Evolutionary conservation across 768 basidiomycete genomes (phyloP).

Genomic region (Ramaria sp.): DNA sequence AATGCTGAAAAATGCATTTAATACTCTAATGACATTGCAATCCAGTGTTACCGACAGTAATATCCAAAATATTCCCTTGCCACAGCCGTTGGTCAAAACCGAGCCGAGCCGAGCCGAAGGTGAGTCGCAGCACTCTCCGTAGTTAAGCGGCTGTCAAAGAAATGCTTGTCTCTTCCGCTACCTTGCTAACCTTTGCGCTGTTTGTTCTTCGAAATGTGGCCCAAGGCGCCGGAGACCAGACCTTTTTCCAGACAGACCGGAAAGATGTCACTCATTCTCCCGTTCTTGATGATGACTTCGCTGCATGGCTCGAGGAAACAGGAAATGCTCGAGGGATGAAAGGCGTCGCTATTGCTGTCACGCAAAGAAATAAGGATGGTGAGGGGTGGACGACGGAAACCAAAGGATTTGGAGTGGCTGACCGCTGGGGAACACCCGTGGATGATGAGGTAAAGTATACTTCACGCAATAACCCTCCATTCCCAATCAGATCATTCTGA

Average conservation of each 20-base stretch:
- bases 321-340: conserved; percentile 4
- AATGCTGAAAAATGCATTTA: too few species aligned
- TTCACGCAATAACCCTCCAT: neutral
- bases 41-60: too few species aligned
- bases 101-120: too few species aligned
- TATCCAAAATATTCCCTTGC: too few species aligned
- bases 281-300: conserved; percentile 2
- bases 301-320: neutral
- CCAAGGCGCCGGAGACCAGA: neutral
- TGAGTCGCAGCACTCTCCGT: too few species aligned
- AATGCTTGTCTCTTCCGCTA: neutral
- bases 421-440: conserved; percentile 2
- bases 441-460: neutral
- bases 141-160: neutral
- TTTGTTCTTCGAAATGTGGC: neutral
- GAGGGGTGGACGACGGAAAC: conserved; percentile 3
- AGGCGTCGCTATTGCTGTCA: conserved; percentile 7
- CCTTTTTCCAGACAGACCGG: neutral
- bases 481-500: neutral
- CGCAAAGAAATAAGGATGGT: neutral
- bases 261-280: neutral
- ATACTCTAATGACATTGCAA: too few species aligned
- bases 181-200: neutral
- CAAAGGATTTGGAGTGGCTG: conserved; percentile 2
- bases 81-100: too few species aligned